A percentile compares a stretch with the other conserved stretches of the same genome.
These are phyloP conservation scores for Neohortaea acidophila DNA, from an alignment of 495 filamentous ascomycete species.

Conservation along the genomic window DNA sequence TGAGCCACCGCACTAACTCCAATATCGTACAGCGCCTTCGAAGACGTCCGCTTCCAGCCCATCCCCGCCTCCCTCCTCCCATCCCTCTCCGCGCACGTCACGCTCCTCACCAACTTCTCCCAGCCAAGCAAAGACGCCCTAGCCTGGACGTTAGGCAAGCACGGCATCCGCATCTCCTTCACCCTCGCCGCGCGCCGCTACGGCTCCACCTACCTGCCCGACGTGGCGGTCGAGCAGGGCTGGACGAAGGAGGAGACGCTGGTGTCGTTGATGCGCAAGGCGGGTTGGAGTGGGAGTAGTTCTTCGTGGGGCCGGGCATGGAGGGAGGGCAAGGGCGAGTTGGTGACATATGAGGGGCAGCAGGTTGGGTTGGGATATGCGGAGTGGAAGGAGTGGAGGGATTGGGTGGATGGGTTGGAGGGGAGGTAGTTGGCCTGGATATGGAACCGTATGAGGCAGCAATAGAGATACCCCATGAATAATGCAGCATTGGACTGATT, in stretches of 20 bases:
- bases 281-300: constrained; percentile 59
- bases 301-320: constrained; percentile 57
- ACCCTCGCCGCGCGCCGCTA: constrained; percentile 25
- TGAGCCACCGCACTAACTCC: neutral
- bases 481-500: too few relatives aligned
- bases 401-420: constrained; percentile 41
- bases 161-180: constrained; percentile 51
- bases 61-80: constrained; percentile 53
- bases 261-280: constrained; percentile 82
- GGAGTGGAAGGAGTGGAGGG: constrained; percentile 63
- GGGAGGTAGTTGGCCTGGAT: constrained; percentile 6
- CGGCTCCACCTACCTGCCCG: constrained; percentile 74
- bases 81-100: constrained; percentile 31
- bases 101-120: constrained; percentile 32
- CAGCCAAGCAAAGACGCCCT: constrained; percentile 41
- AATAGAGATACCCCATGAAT: too few relatives aligned
- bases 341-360: constrained; percentile 68
- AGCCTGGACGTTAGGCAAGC: constrained; percentile 74
- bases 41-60: constrained; percentile 73
- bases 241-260: constrained; percentile 93
- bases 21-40: constrained; percentile 45
- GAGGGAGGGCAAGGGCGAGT: constrained; percentile 40
- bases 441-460: too few relatives aligned
- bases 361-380: constrained; percentile 52
- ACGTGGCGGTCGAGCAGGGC: constrained; percentile 81